A percentile compares a stretch with the other conserved stretches of the same genome.
Evolutionary conservation across 2,329 filamentous ascomycete species (phyloP).

Genomic region (Ophiocordyceps polyrhachis-furcata): DNA sequence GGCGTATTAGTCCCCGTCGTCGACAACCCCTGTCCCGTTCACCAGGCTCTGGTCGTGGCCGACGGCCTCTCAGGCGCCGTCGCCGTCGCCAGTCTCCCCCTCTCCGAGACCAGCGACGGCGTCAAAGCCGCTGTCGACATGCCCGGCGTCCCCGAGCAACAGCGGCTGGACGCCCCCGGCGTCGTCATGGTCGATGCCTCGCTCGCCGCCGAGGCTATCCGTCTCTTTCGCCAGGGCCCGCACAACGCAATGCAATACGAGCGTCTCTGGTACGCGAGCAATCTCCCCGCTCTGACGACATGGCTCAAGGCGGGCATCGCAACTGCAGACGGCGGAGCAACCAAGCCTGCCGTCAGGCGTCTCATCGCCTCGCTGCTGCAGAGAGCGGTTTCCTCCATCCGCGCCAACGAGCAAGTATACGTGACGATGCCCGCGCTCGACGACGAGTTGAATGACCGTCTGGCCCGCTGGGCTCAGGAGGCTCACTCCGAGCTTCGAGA

Average conservation of each 20-base stretch:
- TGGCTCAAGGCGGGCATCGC: constrained; percentile 42
- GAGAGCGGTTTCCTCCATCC: constrained; percentile 30
- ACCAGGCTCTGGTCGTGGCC: constrained; percentile 58
- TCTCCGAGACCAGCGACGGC: constrained; percentile 18
- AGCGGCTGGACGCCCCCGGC: constrained; percentile 14
- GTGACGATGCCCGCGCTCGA: constrained; percentile 10
- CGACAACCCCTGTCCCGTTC: constrained; percentile 59
- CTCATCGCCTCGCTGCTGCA: constrained; percentile 50
- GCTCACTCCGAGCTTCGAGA: constrained; percentile 72
- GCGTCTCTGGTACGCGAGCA: constrained; percentile 54
- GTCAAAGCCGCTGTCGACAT: constrained; percentile 42
- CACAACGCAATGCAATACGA: constrained; percentile 55
- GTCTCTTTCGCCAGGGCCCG: constrained; percentile 48
- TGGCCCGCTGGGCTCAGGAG: constrained; percentile 56
- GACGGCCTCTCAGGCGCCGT: constrained; percentile 53
- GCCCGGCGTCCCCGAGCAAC: constrained; percentile 20
- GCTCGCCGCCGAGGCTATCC: constrained; percentile 42
- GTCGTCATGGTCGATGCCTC: constrained; percentile 45
- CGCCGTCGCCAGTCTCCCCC: constrained; percentile 24
- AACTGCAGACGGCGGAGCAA: constrained; percentile 18
- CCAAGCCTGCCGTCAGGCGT: constrained; percentile 47
- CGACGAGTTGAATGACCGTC: constrained; percentile 32
- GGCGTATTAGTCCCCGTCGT: constrained; percentile 58
- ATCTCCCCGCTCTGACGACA: constrained; percentile 41
- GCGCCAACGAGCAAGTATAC: constrained; percentile 21